phyloP scores from a whole-genome alignment of 148 eudicot species.

The Chenopodium formosanum region DNA sequence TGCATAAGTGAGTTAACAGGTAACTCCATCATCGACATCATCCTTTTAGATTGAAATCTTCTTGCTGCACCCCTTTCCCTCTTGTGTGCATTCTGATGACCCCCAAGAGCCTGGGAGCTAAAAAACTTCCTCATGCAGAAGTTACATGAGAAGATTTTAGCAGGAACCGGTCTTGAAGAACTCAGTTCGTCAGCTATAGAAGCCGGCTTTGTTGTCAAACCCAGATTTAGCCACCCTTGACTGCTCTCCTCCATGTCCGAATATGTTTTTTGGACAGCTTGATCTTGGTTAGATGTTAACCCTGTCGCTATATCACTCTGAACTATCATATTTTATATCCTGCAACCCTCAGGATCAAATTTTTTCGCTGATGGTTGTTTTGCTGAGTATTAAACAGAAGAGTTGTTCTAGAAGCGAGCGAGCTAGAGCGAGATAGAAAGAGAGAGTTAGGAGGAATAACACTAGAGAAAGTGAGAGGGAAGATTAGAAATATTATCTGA shows the following conservation, averaged over 20 bases:
- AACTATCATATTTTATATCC: slow-evolving; percentile 23
- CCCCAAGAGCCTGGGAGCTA: slow-evolving; percentile 87
- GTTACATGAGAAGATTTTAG: slow-evolving; percentile 63
- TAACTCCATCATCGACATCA: slow-evolving; percentile 46
- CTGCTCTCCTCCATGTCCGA: slow-evolving; percentile 17
- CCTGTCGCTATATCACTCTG: slow-evolving; percentile 24
- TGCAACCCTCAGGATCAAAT: neutral
- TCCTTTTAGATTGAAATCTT: slow-evolving; percentile 50
- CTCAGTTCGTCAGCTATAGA: slow-evolving; percentile 18
- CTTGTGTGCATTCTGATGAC: slow-evolving; percentile 89
- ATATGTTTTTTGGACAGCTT: slow-evolving; percentile 7
- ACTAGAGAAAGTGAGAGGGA: slow-evolving; percentile 4
- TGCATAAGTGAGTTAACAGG: slow-evolving; percentile 35
- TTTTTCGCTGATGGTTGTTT: slow-evolving; percentile 11
- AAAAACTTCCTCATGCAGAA: slow-evolving; percentile 74
- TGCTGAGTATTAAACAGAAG: neutral
- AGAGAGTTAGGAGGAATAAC: neutral
- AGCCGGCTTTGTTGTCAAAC: slow-evolving; percentile 29
- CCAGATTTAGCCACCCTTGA: slow-evolving; percentile 54
- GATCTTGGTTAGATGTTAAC: slow-evolving; percentile 31
- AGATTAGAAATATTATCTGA: slow-evolving; percentile 31
- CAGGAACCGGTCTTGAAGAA: slow-evolving; percentile 37
- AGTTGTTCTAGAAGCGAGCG: too few species aligned
- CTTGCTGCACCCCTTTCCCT: slow-evolving; percentile 68
- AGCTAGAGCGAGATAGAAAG: neutral